Base-by-base conservation (phyloP, 192 early-diverging fungal species). In the Bifiguratus adelaidae region DNA sequence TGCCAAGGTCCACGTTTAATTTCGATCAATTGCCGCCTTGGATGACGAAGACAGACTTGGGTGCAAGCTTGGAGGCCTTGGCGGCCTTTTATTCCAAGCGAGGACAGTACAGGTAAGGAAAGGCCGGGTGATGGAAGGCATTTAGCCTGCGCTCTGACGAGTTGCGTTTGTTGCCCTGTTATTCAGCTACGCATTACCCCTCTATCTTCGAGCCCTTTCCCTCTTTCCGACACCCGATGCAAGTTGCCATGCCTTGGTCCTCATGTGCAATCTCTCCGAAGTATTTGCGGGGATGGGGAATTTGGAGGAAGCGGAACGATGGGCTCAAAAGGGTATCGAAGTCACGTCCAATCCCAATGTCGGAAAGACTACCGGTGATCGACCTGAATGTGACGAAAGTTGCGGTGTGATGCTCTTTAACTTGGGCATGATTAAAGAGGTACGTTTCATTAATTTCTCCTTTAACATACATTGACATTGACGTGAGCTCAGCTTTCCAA, bases 211-310 rank as follows among this genome's bases (percentile, higher is more conserved):
- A 20, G 62, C 70, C 24, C 51, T 78, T 20, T 58, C 58, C 2
- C 36, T 78, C 40, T 41, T 58, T 15, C 56, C 64, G 12, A 41
- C 53, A 7, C 33, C 65, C 11, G 29, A 56, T 7, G 29, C 47
- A n/a, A 58, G 64, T 2, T 78, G 76, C 24, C 73, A 74, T 44
- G 53, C 72, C 18, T 55, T 67, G 2, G 68, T 74, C 3, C 28
- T 78, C 27, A 78, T 78, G 72, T 71, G 63, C 44, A 78, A 78
- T 41, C 58, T 78, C 26, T 58, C 76, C n/a, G 73, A 78, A 37
- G 62, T 56, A 11, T 74, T 70, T 55, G 63, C 62, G 34, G 69
- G 63, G 21, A 44, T 75, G 36, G 65, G 67, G 3, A 50, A 74
- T 11, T 42, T 66, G 24, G 60, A 72, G 11, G 70, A 72, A 44